These are phyloP conservation scores for Exophiala bonariae DNA, from an alignment of 2,329 filamentous ascomycete species.

Conservation along the genomic window DNA sequence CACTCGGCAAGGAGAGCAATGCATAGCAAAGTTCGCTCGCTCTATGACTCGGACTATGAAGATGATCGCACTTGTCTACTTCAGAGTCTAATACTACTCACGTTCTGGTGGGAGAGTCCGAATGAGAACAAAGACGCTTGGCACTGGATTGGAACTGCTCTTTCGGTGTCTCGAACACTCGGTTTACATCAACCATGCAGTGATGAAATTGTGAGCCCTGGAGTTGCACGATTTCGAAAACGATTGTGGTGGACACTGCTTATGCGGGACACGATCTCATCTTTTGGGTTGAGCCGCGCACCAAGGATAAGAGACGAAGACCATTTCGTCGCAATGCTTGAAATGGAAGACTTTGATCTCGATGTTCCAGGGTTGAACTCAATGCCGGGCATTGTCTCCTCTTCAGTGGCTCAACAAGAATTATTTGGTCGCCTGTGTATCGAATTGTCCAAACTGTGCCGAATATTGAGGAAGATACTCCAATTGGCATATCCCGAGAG, in stretches of 20 bases:
- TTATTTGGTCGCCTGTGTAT: conserved; percentile 62
- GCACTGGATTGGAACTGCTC: conserved; percentile 92
- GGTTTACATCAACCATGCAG: conserved; percentile 64
- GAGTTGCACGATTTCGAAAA: conserved; percentile 82
- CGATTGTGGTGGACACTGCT: conserved; percentile 76
- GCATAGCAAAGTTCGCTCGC: too few species aligned
- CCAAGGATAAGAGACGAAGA: too few species aligned
- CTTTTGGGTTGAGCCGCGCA: too few species aligned
- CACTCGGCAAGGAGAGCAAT: too few species aligned
- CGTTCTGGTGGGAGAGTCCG: conserved; percentile 94
- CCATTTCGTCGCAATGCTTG: too few species aligned
- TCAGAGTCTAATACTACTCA: conserved; percentile 85
- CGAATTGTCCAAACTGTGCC: conserved; percentile 82
- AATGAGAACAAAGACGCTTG: conserved; percentile 97
- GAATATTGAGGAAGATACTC: conserved; percentile 84
- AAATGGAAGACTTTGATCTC: too few species aligned
- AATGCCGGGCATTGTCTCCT: conserved; percentile 65
- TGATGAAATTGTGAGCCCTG: conserved; percentile 57
- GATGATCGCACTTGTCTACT: conserved; percentile 83
- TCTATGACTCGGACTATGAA: conserved; percentile 91
- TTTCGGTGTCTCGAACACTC: conserved; percentile 88
- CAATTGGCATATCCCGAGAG: conserved; percentile 84
- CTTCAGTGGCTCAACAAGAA: not conserved
- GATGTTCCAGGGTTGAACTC: conserved; percentile 57
- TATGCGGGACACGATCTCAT: too few species aligned